A percentile compares a stretch with the other conserved stretches of the same genome.
Conservation (phyloP, 352 stramenopile species). For the Pythium grandisporangium region DNA sequence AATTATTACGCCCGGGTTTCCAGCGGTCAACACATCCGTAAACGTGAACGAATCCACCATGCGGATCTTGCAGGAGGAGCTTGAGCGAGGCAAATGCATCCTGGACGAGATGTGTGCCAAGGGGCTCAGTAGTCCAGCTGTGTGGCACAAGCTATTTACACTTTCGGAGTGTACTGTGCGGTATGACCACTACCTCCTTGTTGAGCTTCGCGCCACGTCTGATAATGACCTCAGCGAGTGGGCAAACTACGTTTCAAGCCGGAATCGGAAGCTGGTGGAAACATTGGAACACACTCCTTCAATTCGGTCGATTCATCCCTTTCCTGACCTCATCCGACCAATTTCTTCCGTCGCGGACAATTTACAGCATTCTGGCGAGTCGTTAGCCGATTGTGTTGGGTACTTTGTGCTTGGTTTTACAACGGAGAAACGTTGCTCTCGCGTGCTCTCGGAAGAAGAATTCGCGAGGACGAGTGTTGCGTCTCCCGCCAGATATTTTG, state of each 20-base stretch:
- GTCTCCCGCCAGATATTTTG: slow-evolving; percentile 67
- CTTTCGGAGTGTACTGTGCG: slow-evolving; percentile 71
- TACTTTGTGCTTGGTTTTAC: no score
- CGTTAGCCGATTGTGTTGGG: no score
- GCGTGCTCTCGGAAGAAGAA: no score
- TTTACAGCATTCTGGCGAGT: no score
- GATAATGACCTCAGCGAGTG: slow-evolving; percentile 58
- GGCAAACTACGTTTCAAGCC: slow-evolving; percentile 70
- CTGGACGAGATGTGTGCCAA: slow-evolving; percentile 60
- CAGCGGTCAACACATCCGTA: slow-evolving; percentile 73
- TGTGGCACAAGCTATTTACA: slow-evolving; percentile 71
- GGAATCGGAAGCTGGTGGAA: slow-evolving; percentile 79
- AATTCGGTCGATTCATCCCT: slow-evolving; percentile 56
- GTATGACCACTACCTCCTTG: slow-evolving; percentile 75
- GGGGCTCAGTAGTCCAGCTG: slow-evolving; percentile 50
- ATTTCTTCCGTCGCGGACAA: no score
- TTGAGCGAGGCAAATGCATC: slow-evolving; percentile 60
- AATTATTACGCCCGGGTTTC: slow-evolving; percentile 82
- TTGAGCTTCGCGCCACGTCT: slow-evolving; percentile 43
- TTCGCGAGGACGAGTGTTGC: slow-evolving; percentile 31
- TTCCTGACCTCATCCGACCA: slow-evolving; percentile 59
- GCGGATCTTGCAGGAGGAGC: slow-evolving; percentile 65
- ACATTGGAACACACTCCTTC: slow-evolving; percentile 59
- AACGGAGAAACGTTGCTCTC: no score
- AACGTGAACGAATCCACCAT: slow-evolving; percentile 79